These are phyloP conservation scores for Sclerotinia borealis DNA, from an alignment of 2,329 filamentous ascomycete genomes.

Conservation along the genomic window DNA sequence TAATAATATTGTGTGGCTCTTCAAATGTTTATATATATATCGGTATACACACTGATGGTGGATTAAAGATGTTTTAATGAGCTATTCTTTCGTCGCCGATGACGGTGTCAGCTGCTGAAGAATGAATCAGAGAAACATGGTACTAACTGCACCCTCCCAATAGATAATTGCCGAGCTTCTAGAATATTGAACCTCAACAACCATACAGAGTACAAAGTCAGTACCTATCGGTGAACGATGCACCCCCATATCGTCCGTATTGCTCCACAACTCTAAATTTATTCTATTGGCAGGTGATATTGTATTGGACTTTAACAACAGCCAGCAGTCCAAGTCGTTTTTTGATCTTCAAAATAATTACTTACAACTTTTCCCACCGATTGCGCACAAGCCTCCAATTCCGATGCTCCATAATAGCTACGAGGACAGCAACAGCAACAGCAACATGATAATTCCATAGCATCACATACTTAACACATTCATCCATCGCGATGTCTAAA, in stretches of 20 bases:
- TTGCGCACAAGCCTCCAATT: neutral
- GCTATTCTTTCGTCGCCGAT: neutral
- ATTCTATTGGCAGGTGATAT: constrained; percentile 1
- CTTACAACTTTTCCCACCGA: neutral
- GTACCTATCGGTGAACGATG: constrained; percentile 1
- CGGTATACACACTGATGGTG: neutral
- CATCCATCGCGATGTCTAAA: constrained; percentile 27
- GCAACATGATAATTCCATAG: constrained; percentile 20
- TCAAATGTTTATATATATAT: neutral
- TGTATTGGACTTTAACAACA: neutral
- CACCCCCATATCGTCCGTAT: neutral
- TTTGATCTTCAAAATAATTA: neutral
- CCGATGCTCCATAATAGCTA: neutral
- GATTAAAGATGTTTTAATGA: neutral
- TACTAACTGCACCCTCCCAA: no score
- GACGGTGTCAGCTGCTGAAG: constrained; percentile 2
- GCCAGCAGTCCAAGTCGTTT: neutral
- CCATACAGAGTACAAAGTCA: no score
- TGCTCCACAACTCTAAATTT: constrained; percentile 6
- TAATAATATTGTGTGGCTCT: neutral
- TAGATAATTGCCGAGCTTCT: constrained; percentile 3
- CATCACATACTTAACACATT: constrained; percentile 5
- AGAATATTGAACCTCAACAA: neutral
- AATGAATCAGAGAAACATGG: neutral
- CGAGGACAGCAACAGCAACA: neutral